These are phyloP conservation scores for Juglanconis sp. DNA, from an alignment of 2,329 filamentous ascomycete species.

Conservation along the genomic window DNA sequence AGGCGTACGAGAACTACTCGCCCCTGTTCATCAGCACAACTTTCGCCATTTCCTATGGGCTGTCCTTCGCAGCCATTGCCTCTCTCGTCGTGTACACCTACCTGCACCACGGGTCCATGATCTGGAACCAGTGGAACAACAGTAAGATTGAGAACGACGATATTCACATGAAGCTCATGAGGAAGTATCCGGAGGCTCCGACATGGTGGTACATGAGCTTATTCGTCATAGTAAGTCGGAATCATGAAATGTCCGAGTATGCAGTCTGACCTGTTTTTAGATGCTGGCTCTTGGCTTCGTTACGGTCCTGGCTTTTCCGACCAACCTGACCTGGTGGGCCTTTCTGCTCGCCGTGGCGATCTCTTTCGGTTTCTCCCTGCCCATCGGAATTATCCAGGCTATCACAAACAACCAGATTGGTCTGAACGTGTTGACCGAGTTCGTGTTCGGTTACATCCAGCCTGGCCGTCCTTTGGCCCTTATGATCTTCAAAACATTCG, in stretches of 20 bases:
- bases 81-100: slow-evolving; percentile 66
- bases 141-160: slow-evolving; percentile 60
- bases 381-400: slow-evolving; percentile 68
- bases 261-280: slow-evolving; percentile 26
- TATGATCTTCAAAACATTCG: slow-evolving; percentile 69
- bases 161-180: slow-evolving; percentile 63
- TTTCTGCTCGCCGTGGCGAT: slow-evolving; percentile 66
- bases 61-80: slow-evolving; percentile 70
- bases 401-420: slow-evolving; percentile 69
- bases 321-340: slow-evolving; percentile 70
- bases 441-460: slow-evolving; percentile 72
- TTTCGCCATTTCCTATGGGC: slow-evolving; percentile 66
- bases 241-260: background rate
- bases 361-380: slow-evolving; percentile 61
- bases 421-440: slow-evolving; percentile 72
- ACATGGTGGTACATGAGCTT: slow-evolving; percentile 62
- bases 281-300: slow-evolving; percentile 53
- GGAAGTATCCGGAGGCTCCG: slow-evolving; percentile 59
- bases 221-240: slow-evolving; percentile 47
- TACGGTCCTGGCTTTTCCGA: slow-evolving; percentile 58
- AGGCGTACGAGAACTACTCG: slow-evolving; percentile 64
- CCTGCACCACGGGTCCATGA: slow-evolving; percentile 64
- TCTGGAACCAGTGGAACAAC: slow-evolving; percentile 60
- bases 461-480: slow-evolving; percentile 68
- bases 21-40: slow-evolving; percentile 69